Base-by-base conservation (phyloP, 1,284 basidiomycete species). In the Retiboletus flavoniger region DNA sequence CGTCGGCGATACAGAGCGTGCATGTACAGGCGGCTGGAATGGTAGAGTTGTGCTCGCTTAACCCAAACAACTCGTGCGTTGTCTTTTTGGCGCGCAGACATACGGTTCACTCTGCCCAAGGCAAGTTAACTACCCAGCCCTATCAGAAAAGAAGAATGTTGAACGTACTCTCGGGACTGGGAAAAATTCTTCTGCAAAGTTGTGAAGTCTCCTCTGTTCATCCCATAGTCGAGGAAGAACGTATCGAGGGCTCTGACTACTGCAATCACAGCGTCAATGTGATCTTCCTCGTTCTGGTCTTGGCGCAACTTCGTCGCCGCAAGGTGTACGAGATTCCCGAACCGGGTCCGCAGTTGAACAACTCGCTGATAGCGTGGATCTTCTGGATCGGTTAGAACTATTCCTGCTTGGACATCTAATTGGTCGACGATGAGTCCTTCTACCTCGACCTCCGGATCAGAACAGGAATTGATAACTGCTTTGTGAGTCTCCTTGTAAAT, bases 241-340 rank as follows among this genome's bases (percentile, higher is more conserved):
- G 84, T 82, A 59, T 93, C 90, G 43, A 92, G 85, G 1, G 85
- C 84, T 59, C 82, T 84, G 13, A 81, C 79, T 24, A 91, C 79
- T 31, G 77, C 76, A 31, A 89, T 78, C 57, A 97, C 85, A 10
- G 92, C 88, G 69, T 99, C 97, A 53, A 95, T 94, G 61, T 96
- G 95, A 69, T 95, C 94, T 72, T 97, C 95, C 51, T 77, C 73
- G 61, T 78, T 58, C 60, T 80, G 70, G 42, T 79, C 79, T 60
- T 78, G 76, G 43, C 80, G 80, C 52, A 94, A 73, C n/a, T 81
- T 78, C 16, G 72, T 74, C 4, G 93, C 86, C 2, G 94, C 93
- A 16, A 75, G 75, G 59, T 89, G 82, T 31, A 93, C 73, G 16
- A 92, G 74, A 40, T 83, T 73, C 3, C 92, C 94, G 57, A 90